Evolutionary conservation across 164 flowering plant genomes (phyloP).

Genomic region (Dillenia turbinata): DNA sequence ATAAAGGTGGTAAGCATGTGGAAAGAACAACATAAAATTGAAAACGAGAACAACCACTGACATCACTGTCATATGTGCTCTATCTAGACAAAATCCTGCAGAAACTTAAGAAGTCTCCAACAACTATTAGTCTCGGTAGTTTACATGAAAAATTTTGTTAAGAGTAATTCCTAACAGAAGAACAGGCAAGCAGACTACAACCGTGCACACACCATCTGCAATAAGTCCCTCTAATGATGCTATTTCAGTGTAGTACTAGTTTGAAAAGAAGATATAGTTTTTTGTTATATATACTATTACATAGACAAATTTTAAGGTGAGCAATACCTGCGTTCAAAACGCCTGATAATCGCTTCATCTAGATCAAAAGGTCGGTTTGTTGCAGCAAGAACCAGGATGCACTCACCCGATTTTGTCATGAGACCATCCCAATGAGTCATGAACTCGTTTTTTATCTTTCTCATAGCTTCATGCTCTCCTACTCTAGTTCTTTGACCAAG

Average conservation of each 20-base stretch:
- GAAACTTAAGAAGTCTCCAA: too few relatives aligned
- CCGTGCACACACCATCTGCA: too few relatives aligned
- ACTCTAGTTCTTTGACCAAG: constrained; percentile 84
- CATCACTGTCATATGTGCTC: background rate
- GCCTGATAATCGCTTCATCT: constrained; percentile 95
- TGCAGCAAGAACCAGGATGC: constrained; percentile 92
- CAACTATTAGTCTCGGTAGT: too few relatives aligned
- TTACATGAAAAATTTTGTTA: too few relatives aligned
- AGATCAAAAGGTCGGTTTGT: constrained; percentile 98
- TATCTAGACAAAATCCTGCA: too few relatives aligned
- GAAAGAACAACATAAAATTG: background rate
- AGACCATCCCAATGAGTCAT: constrained; percentile 99
- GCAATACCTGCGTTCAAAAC: constrained; percentile 89
- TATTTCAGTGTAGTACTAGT: too few relatives aligned
- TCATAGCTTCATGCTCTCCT: constrained; percentile 96
- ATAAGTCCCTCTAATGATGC: too few relatives aligned
- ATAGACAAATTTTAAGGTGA: background rate
- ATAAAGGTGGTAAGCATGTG: constrained; percentile 1
- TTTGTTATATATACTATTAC: too few relatives aligned
- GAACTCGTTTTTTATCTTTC: constrained; percentile 96
- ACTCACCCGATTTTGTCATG: constrained; percentile 68
- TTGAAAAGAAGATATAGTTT: too few relatives aligned
- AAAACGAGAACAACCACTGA: background rate
- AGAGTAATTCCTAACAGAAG: too few relatives aligned
- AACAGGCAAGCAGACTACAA: too few relatives aligned